Percentiles rank a stretch among this genome's conserved stretches.
phyloP scores from a whole-genome alignment of 1,284 basidiomycete genomes.

The Testicularia cyperi region DNA sequence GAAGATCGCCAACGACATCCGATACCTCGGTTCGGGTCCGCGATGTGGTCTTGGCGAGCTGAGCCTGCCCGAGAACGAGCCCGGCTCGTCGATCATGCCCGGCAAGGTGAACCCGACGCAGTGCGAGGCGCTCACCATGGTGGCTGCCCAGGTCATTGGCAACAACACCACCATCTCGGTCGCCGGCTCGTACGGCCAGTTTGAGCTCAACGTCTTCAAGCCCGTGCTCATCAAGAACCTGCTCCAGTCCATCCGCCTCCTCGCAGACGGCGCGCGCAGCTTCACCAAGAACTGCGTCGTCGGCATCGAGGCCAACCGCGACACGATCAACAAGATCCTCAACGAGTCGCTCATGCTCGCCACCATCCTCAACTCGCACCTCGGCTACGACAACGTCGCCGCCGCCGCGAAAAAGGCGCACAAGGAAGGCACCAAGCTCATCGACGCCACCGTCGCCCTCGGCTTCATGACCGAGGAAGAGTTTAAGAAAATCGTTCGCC shows the following conservation, averaged over 20 bases:
- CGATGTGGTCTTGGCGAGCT: constrained; percentile 96
- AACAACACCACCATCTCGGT: constrained; percentile 93
- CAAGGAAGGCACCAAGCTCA: constrained; percentile 92
- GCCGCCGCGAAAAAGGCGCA: constrained; percentile 99
- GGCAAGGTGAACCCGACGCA: constrained; percentile 99
- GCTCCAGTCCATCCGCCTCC: constrained; percentile 87
- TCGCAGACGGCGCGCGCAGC: constrained; percentile 77
- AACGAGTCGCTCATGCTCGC: constrained; percentile 90
- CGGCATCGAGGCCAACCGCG: constrained; percentile 93
- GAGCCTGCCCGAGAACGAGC: constrained; percentile 94
- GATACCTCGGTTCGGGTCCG: constrained; percentile 95
- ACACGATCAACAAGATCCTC: constrained; percentile 81
- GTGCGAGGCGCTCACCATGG: constrained; percentile 96
- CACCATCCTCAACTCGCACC: constrained; percentile 86
- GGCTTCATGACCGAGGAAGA: constrained; percentile 85
- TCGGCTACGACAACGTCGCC: constrained; percentile 96
- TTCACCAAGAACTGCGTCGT: constrained; percentile 97
- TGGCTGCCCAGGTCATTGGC: constrained; percentile 96
- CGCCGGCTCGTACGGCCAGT: constrained; percentile 92
- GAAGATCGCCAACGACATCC: constrained; percentile 99
- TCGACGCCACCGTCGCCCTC: constrained; percentile 86
- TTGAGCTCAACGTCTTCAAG: constrained; percentile 99
- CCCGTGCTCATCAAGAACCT: constrained; percentile 98
- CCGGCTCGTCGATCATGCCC: constrained; percentile 99
- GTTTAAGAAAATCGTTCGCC: constrained; percentile 92